A percentile compares a stretch with the other conserved stretches of the same genome.
Conservation (phyloP, 768 basidiomycete genomes). For the Naganishia vishniacii region DNA sequence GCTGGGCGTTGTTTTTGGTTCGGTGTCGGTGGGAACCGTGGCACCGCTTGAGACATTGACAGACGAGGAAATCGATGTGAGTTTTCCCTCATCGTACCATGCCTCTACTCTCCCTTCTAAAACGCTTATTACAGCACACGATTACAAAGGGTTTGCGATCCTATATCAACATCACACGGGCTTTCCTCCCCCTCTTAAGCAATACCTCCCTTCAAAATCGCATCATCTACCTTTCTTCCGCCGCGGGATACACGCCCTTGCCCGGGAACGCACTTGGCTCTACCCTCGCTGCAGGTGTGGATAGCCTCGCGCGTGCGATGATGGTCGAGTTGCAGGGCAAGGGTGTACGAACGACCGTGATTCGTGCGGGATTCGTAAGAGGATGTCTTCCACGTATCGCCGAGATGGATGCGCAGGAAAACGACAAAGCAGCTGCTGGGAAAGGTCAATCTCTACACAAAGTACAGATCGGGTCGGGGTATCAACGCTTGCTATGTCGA, state of each 20-base stretch:
- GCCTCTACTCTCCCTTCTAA: too few species aligned
- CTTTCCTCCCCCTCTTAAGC: neutral
- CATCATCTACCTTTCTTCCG: constrained; percentile 1
- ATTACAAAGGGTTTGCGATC: neutral
- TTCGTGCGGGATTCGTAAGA: neutral
- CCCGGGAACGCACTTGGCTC: neutral
- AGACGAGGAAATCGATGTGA: neutral
- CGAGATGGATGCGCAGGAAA: too few species aligned
- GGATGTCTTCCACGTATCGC: neutral
- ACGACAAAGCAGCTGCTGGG: too few species aligned
- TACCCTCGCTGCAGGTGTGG: neutral
- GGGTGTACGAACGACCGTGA: neutral
- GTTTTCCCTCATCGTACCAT: neutral
- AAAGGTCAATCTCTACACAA: too few species aligned
- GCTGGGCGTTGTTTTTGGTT: neutral
- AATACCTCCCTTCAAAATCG: neutral
- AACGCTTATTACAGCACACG: neutral
- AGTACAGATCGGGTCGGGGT: too few species aligned
- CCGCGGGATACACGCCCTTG: neutral
- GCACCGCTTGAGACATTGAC: neutral
- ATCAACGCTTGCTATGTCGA: neutral
- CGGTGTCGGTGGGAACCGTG: neutral
- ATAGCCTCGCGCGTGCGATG: neutral
- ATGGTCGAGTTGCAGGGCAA: neutral
- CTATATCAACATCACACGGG: neutral